Evolutionary conservation across 2,329 filamentous ascomycete genomes (phyloP).

Genomic region (Xylariaceae sp.): DNA sequence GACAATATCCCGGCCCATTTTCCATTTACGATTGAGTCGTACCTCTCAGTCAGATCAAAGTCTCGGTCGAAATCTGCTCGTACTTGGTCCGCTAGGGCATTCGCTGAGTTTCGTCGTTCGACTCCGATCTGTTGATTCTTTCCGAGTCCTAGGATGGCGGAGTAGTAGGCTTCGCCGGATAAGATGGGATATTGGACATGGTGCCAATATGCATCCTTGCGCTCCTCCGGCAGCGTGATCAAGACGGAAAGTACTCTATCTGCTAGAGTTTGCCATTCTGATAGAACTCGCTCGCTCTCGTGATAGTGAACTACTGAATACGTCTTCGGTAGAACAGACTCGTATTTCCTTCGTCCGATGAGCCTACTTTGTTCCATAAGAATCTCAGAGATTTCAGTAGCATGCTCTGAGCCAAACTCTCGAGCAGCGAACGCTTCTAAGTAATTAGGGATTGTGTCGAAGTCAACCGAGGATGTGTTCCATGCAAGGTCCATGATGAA

Average conservation of each 20-base stretch:
- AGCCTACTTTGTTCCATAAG: constrained; percentile 59
- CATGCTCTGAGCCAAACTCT: constrained; percentile 56
- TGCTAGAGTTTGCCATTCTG: constrained; percentile 58
- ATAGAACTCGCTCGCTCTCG: constrained; percentile 62
- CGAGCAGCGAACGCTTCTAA: constrained; percentile 54
- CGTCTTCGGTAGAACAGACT: constrained; percentile 62
- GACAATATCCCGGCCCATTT: constrained; percentile 65
- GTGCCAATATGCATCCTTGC: constrained; percentile 64
- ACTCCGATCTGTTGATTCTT: constrained; percentile 61
- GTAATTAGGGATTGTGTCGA: constrained; percentile 49
- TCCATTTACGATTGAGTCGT: constrained; percentile 56
- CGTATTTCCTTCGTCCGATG: constrained; percentile 63
- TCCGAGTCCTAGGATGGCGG: constrained; percentile 54
- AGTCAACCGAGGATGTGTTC: constrained; percentile 56
- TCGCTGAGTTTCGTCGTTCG: constrained; percentile 64
- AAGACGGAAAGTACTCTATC: constrained; percentile 54
- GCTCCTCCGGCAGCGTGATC: constrained; percentile 48
- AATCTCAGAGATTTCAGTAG: constrained; percentile 54
- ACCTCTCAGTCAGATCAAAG: constrained; percentile 55
- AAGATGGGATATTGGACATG: constrained; percentile 66
- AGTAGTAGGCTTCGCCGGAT: constrained; percentile 60
- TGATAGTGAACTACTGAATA: constrained; percentile 66
- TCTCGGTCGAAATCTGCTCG: constrained; percentile 59
- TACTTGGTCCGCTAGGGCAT: constrained; percentile 53
- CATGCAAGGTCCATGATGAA: constrained; percentile 54